Conservation (phyloP, 2,329 filamentous ascomycete species). For the Alternaria postmessia region DNA sequence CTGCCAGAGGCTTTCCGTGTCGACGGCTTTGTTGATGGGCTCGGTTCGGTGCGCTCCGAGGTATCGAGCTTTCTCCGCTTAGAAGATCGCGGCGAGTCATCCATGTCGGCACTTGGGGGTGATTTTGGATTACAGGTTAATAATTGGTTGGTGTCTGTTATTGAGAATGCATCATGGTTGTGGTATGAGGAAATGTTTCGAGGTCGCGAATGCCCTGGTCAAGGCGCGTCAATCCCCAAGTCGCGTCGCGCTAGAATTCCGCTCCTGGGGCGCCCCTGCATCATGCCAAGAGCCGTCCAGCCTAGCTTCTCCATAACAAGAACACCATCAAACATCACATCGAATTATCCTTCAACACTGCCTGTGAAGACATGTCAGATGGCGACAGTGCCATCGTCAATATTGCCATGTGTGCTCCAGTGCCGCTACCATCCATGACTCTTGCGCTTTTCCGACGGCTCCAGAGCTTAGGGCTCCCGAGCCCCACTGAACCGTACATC, state of each 20-base stretch:
- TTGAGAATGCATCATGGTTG: conserved; percentile 7
- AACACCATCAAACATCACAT: not conserved
- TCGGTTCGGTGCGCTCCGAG: conserved; percentile 32
- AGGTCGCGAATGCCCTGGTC: conserved; percentile 12
- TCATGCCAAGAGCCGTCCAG: conserved; percentile 17
- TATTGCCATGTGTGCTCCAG: not conserved
- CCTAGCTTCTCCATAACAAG: conserved; percentile 3
- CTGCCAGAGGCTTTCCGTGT: conserved; percentile 32
- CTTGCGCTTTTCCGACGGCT: not conserved
- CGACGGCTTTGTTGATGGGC: conserved; percentile 30
- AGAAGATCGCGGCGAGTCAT: conserved; percentile 45
- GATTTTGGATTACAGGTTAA: not conserved
- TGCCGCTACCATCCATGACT: not conserved
- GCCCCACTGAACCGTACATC: conserved; percentile 12
- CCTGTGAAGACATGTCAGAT: not conserved
- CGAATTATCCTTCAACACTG: not conserved
- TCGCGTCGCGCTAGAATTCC: conserved; percentile 31
- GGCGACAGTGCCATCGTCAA: not conserved
- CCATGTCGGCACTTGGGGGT: conserved; percentile 30
- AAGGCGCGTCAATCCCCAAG: conserved; percentile 21
- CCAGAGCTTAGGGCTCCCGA: not conserved
- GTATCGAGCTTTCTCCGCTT: conserved; percentile 50
- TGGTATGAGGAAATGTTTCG: conserved; percentile 12
- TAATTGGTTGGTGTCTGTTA: conserved; percentile 5
- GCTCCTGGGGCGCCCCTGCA: conserved; percentile 17